These are phyloP conservation scores for Chaetomium cochliodes DNA, from an alignment of 495 filamentous ascomycete genomes.

Conservation along the genomic window DNA sequence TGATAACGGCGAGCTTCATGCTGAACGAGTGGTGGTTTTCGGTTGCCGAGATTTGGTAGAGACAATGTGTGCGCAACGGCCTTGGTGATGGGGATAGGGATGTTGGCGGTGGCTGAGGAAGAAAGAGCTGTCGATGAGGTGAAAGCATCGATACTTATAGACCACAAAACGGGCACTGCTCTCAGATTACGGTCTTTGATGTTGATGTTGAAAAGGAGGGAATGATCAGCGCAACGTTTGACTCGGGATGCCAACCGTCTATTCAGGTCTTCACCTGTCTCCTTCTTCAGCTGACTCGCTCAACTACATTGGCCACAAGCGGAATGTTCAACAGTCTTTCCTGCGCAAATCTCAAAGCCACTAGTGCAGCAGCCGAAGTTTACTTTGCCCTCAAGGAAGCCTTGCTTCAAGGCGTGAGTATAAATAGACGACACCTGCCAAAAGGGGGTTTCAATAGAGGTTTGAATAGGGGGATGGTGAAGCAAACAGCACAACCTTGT, in stretches of 20 bases:
- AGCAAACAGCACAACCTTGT: neutral
- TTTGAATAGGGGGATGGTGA: neutral
- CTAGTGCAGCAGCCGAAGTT: neutral
- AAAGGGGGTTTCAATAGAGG: neutral
- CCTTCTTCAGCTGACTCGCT: neutral
- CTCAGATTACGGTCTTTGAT: neutral
- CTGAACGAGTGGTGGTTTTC: neutral
- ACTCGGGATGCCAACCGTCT: neutral
- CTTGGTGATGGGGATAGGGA: neutral
- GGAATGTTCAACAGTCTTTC: neutral
- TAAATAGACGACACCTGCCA: neutral
- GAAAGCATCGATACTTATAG: slow-evolving; percentile 1
- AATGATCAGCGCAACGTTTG: neutral
- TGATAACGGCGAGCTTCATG: neutral
- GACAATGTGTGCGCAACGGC: neutral
- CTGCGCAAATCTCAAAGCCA: neutral
- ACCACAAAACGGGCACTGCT: neutral
- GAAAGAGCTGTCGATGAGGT: neutral
- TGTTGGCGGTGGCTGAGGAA: neutral
- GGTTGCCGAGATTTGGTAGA: neutral
- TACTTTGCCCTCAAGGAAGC: neutral
- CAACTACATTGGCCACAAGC: neutral
- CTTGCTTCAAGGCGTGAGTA: neutral
- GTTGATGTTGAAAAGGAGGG: neutral
- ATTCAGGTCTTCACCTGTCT: neutral